Percentiles rank a stretch among this genome's conserved stretches.
Evolutionary conservation across 768 basidiomycete genomes (phyloP).

Genomic region (Kockovaella imperatae): DNA sequence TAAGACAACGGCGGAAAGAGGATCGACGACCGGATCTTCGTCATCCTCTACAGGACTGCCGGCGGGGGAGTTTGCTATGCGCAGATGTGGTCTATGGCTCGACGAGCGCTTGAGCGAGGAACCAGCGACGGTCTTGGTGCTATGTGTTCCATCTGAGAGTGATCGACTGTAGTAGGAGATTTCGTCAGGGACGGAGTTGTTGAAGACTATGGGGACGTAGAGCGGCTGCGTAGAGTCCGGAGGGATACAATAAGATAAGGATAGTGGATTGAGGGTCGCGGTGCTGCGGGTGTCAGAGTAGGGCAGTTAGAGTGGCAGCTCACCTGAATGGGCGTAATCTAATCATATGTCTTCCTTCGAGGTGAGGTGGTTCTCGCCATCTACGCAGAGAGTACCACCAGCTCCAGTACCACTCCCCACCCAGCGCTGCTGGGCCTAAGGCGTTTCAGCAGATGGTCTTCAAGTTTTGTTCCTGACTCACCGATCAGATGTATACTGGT

Average conservation of each 20-base stretch:
- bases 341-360: constrained; percentile 75
- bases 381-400: constrained; percentile 14
- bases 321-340: constrained; percentile 77
- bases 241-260: constrained; percentile 65
- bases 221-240: constrained; percentile 49
- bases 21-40: constrained; percentile 24
- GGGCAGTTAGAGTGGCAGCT: neutral
- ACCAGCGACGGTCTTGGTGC: constrained; percentile 14
- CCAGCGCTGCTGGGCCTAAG: constrained; percentile 26
- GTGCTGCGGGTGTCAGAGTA: constrained; percentile 51
- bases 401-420: constrained; percentile 21
- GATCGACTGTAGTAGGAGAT: constrained; percentile 68
- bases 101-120: constrained; percentile 21
- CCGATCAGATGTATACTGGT: constrained; percentile 42
- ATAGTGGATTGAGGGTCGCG: constrained; percentile 74
- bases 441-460: neutral
- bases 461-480: constrained; percentile 15
- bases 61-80: constrained; percentile 7
- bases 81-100: neutral
- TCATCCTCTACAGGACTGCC: constrained; percentile 26
- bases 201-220: constrained; percentile 75
- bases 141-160: constrained; percentile 47
- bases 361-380: constrained; percentile 38
- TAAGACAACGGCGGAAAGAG: constrained; percentile 22
- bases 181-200: constrained; percentile 71